Conservation (phyloP, 2,329 filamentous ascomycete genomes). For the Diaporthe vaccinii region DNA sequence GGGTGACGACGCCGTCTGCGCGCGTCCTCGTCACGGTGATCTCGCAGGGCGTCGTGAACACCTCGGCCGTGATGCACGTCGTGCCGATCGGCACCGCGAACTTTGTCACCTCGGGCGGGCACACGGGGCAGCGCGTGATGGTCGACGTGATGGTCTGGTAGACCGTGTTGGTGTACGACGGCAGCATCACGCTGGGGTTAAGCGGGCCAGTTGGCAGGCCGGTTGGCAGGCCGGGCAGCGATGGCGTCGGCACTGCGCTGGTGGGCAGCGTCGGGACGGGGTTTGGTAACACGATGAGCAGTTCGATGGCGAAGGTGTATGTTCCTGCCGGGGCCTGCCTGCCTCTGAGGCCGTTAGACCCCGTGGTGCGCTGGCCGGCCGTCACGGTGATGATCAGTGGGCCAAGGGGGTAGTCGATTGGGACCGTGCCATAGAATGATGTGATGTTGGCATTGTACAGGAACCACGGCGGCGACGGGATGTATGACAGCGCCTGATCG, state of each 20-base stretch:
- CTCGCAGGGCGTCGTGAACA: slow-evolving; percentile 32
- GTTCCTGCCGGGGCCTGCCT: slow-evolving; percentile 1
- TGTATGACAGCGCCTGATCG: slow-evolving; percentile 18
- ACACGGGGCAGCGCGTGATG: slow-evolving; percentile 33
- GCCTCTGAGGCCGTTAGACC: neutral
- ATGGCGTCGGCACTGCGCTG: neutral
- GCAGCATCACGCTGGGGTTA: neutral
- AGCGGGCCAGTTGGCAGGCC: neutral
- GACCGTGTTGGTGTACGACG: slow-evolving; percentile 35
- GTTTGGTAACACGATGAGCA: neutral
- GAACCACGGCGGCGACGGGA: neutral
- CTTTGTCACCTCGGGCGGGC: slow-evolving; percentile 16
- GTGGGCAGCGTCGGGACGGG: neutral
- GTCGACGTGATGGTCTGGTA: slow-evolving; percentile 32
- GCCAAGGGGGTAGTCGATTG: neutral
- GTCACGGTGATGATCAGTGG: neutral
- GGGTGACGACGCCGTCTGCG: neutral
- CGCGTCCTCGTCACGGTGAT: neutral
- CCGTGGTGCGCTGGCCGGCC: slow-evolving; percentile 16
- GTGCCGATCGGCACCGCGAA: slow-evolving; percentile 23
- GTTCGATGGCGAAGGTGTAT: slow-evolving; percentile 21
- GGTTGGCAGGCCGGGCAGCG: neutral
- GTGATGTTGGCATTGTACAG: neutral
- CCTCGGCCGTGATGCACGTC: slow-evolving; percentile 26
- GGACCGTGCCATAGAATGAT: slow-evolving; percentile 17